Conservation (phyloP, 148 eudicot species). For the Mesembryanthemum crystallinum region DNA sequence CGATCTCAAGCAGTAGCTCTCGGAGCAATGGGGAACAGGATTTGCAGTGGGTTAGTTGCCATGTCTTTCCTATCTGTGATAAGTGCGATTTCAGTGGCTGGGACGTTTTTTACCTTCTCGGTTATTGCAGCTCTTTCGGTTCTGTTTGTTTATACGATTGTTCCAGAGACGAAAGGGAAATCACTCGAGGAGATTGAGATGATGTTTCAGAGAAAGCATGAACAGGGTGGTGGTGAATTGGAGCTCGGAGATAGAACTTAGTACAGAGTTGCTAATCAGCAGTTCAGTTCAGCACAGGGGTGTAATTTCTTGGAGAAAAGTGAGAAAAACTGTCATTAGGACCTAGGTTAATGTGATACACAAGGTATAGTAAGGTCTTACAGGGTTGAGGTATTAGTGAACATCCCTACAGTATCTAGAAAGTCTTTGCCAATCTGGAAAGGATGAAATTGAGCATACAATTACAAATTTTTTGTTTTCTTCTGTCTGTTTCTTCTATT, state of each 20-base stretch:
- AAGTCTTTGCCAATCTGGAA: too few relatives aligned
- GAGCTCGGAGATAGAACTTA: conserved; percentile 56
- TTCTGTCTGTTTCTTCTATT: background rate
- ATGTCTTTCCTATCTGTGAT: conserved; percentile 76
- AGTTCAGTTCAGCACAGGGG: background rate
- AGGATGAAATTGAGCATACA: too few relatives aligned
- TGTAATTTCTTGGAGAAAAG: background rate
- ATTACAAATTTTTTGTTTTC: background rate
- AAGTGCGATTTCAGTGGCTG: conserved; percentile 48
- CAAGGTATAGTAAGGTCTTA: background rate
- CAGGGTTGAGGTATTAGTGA: background rate
- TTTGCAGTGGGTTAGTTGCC: conserved; percentile 69
- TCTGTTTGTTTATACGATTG: conserved; percentile 48
- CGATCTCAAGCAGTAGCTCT: conserved; percentile 75
- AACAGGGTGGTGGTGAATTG: conserved; percentile 32
- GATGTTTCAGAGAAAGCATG: conserved; percentile 44
- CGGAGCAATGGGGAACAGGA: conserved; percentile 65
- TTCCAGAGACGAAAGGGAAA: conserved; percentile 86
- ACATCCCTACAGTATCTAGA: background rate
- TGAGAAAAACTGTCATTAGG: background rate
- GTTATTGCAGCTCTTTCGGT: conserved; percentile 55
- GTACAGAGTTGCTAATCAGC: conserved; percentile 34
- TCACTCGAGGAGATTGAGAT: conserved; percentile 69
- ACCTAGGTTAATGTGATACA: background rate
- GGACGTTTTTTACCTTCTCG: conserved; percentile 62